phyloP scores from a whole-genome alignment of 2,329 filamentous ascomycete species.

The Zopfia rhizophila region DNA sequence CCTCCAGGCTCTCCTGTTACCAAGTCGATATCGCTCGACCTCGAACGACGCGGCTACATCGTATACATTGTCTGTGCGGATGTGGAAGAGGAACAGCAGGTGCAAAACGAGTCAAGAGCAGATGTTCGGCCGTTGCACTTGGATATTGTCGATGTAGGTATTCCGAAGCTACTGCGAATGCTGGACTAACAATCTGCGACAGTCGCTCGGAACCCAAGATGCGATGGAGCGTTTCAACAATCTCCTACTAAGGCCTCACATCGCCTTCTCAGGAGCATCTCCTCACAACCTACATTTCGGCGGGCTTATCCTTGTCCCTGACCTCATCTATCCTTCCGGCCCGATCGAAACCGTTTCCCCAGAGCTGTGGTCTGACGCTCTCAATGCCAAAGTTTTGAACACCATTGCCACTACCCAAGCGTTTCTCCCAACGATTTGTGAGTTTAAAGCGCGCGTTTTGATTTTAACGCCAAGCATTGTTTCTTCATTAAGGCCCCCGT shows the following conservation, averaged over 20 bases:
- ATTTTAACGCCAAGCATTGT: conserved; percentile 84
- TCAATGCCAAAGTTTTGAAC: conserved; percentile 91
- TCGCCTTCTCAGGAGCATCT: conserved; percentile 78
- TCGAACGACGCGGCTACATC: conserved; percentile 92
- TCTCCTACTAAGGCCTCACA: conserved; percentile 78
- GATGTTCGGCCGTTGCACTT: conserved; percentile 86
- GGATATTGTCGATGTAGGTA: conserved; percentile 80
- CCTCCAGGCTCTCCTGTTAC: conserved; percentile 86
- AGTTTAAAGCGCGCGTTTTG: conserved; percentile 72
- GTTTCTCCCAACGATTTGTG: conserved; percentile 71
- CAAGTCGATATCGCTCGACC: conserved; percentile 81
- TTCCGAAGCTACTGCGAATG: conserved; percentile 13
- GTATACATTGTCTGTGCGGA: conserved; percentile 90
- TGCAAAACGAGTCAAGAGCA: conserved; percentile 78
- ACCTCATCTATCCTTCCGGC: conserved; percentile 78
- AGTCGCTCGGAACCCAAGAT: conserved; percentile 74
- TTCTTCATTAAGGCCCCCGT: conserved; percentile 80
- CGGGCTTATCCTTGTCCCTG: conserved; percentile 85
- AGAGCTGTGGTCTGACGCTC: conserved; percentile 85
- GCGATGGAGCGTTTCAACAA: conserved; percentile 77
- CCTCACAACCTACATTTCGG: conserved; percentile 80
- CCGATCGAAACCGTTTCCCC: conserved; percentile 87
- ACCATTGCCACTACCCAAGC: conserved; percentile 89
- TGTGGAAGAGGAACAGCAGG: conserved; percentile 83
- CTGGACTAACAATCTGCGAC: conserved; percentile 27